Percentiles rank a stretch among this genome's conserved stretches.
Evolutionary conservation across 805 yeast species (phyloP).

Genomic region (Wickerhamomyces canadensis): DNA sequence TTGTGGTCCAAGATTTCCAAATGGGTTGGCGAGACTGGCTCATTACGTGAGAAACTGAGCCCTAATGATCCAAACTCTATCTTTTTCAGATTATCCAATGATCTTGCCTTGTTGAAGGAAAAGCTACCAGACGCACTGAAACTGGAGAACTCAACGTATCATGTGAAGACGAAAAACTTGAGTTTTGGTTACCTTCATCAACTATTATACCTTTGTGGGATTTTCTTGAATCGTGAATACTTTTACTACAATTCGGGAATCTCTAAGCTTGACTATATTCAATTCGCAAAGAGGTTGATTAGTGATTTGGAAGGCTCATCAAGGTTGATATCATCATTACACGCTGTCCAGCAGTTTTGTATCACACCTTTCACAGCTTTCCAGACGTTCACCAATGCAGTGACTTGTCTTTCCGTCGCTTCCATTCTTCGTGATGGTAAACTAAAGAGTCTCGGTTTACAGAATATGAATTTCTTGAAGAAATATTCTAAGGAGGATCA

Average conservation of each 20-base stretch:
- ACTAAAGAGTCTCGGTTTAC: constrained; percentile 21
- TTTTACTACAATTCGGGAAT: constrained; percentile 29
- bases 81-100: constrained; percentile 22
- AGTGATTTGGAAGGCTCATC: constrained; percentile 23
- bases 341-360: constrained; percentile 25
- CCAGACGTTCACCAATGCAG: constrained; percentile 31
- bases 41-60: constrained; percentile 22
- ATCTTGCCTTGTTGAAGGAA: constrained; percentile 21
- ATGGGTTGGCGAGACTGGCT: constrained; percentile 34
- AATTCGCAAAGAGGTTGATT: constrained; percentile 20
- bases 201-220: constrained; percentile 27
- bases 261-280: constrained; percentile 28
- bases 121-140: constrained; percentile 24
- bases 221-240: constrained; percentile 32
- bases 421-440: constrained; percentile 24
- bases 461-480: constrained; percentile 21
- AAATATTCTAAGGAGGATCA: constrained; percentile 29
- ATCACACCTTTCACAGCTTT: constrained; percentile 35
- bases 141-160: constrained; percentile 25
- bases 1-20: constrained; percentile 33
- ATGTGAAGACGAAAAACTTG: constrained; percentile 26
- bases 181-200: constrained; percentile 33
- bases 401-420: constrained; percentile 28
- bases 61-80: constrained; percentile 29
- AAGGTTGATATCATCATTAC: constrained; percentile 19